phyloP scores from a whole-genome alignment of 73 alveolate species.

The Stentor roeselii region DNA sequence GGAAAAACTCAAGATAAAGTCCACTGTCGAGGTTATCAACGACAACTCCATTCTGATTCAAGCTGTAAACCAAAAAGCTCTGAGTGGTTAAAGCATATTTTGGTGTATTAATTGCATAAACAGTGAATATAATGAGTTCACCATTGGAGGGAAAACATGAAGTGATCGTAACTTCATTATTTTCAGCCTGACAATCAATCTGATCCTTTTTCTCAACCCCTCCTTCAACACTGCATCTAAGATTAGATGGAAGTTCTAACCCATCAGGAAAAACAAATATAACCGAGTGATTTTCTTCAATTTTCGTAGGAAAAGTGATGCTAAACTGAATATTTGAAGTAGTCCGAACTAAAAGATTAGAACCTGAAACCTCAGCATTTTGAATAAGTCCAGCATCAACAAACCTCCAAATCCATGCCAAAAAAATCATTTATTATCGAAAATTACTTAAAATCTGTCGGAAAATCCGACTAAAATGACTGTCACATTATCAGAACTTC shows the following conservation, averaged over 20 bases:
- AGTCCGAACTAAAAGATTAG: neutral
- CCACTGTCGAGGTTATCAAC: neutral
- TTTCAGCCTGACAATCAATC: neutral
- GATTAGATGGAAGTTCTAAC: neutral
- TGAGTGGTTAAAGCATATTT: neutral
- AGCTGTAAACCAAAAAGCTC: too few species aligned
- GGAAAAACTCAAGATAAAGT: neutral
- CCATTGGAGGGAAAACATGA: neutral
- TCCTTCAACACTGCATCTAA: neutral
- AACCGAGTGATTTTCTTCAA: neutral
- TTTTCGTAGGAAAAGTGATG: too few species aligned
- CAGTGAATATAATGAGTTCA: neutral
- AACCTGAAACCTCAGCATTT: neutral
- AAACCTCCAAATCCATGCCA: too few species aligned
- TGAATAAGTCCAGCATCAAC: too few species aligned
- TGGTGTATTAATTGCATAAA: neutral
- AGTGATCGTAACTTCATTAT: neutral
- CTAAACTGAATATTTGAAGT: neutral
- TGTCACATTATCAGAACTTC: neutral
- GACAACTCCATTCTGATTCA: neutral
- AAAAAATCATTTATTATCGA: too few species aligned
- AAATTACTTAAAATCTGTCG: too few species aligned
- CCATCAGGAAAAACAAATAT: neutral
- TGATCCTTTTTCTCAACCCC: neutral
- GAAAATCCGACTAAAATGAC: too few species aligned